Evolutionary conservation across 805 yeast genomes (phyloP), one percentile per base, ranked within the genome.

Genomic region (Priceomyces melissophilus): DNA sequence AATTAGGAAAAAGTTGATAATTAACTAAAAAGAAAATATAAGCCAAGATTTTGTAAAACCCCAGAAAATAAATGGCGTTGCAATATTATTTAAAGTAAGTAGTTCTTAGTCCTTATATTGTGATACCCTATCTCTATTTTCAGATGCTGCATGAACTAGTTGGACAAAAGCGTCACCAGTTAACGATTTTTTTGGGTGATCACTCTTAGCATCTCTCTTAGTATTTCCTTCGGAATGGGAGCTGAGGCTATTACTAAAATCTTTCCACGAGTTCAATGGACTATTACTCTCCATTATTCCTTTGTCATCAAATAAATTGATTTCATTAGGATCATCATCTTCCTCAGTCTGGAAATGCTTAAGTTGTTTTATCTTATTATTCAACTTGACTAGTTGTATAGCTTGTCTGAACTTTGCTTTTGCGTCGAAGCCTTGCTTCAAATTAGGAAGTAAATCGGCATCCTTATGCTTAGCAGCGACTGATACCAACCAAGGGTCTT

Each of bases 391-490:
- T 56, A 87, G 71, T 59, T 88, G 93, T 52, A 87, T 83, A 30
- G 93, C 97, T 52, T 84, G 86, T 54, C 82, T 80, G 68, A 93
- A 82, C 63, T 85, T 89, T 54, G 77, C 74, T 57, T 86, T 87
- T 26, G 96, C 95, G 57, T 83, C 80, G 74, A 88, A 86, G 33
- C 87, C 87, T 56, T 81, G 80, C 67, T 80, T 79, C 64, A 91
- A 82, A 57, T 72, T 76, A 16, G 96, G 95, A 61, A 88, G 75
- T 67, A 91, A 76, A 64, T 91, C 95, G 33, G 75, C 68, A 32
- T 73, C 69, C 39, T 69, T 65, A 46, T 74, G 73, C 35, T 71
- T 66, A 25, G 67, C 57, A 1, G 74, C 69, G 36, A 90, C 75
- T 5, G 60, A 46, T 3, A 68, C 72, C 31, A 70, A 47, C 98